These are phyloP conservation scores for Dendryphion nanum DNA, from an alignment of 2,329 filamentous ascomycete genomes.

Conservation along the genomic window DNA sequence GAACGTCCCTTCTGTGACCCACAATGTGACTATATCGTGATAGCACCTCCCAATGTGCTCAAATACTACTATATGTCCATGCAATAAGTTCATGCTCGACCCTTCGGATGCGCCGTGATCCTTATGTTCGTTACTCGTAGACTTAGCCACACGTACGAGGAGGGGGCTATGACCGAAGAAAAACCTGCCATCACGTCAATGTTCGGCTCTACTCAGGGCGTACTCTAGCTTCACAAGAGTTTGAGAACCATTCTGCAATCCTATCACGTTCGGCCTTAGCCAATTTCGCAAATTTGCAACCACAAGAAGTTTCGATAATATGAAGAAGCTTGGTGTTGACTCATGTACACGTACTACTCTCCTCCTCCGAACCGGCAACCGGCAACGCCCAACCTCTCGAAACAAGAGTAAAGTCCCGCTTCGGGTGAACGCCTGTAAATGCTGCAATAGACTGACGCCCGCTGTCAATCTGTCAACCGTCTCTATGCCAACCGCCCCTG, in stretches of 20 bases:
- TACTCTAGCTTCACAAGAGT: constrained; percentile 6
- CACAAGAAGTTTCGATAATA: too few relatives aligned
- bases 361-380: neutral
- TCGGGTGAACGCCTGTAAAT: constrained; percentile 29
- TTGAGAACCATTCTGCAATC: constrained; percentile 3
- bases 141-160: too few relatives aligned
- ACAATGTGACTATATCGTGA: constrained; percentile 2
- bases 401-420: constrained; percentile 1
- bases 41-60: neutral
- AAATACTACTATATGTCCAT: constrained; percentile 7
- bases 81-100: constrained; percentile 7
- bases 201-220: too few relatives aligned
- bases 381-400: constrained; percentile 3
- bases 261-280: too few relatives aligned
- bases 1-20: constrained; percentile 7
- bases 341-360: constrained; percentile 13
- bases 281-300: too few relatives aligned
- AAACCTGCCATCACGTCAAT: too few relatives aligned
- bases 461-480: constrained; percentile 5
- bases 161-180: too few relatives aligned
- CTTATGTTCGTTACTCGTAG: neutral
- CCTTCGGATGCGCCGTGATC: constrained; percentile 2
- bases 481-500: neutral
- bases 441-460: constrained; percentile 10
- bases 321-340: constrained; percentile 2